phyloP scores from a whole-genome alignment of 306 rosid species.

The Pyrus communis region DNA sequence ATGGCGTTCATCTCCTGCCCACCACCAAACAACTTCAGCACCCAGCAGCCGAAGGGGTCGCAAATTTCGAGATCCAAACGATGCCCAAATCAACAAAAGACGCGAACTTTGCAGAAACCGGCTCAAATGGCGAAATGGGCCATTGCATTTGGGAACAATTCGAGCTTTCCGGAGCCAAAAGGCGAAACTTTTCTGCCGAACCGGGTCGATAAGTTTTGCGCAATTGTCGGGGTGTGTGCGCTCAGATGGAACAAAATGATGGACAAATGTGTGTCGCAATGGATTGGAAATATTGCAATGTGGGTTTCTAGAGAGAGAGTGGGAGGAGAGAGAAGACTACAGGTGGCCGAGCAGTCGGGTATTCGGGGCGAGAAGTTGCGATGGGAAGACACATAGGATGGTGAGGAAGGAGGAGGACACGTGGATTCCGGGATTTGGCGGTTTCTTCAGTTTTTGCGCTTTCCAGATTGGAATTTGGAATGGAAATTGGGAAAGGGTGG shows the following conservation, averaged over 20 bases:
- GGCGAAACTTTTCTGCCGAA: neutral
- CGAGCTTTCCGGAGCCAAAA: neutral
- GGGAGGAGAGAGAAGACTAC: neutral
- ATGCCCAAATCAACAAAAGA: constrained; percentile 11
- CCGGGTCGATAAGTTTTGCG: neutral
- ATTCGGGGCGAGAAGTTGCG: constrained; percentile 6
- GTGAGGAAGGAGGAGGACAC: constrained; percentile 6
- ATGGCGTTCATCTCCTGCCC: constrained; percentile 33
- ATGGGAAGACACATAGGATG: constrained; percentile 22
- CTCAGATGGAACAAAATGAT: neutral
- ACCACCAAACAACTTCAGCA: constrained; percentile 6
- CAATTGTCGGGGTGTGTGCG: neutral
- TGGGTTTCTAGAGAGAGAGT: constrained; percentile 4
- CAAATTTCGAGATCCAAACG: neutral
- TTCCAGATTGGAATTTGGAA: neutral
- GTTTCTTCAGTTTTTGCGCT: neutral
- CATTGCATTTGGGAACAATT: neutral
- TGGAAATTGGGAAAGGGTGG: no score
- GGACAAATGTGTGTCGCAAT: constrained; percentile 13
- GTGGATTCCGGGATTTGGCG: constrained; percentile 6
- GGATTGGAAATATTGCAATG: constrained; percentile 8
- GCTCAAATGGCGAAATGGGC: constrained; percentile 7
- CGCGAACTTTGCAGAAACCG: constrained; percentile 6
- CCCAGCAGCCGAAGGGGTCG: neutral
- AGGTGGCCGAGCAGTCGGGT: constrained; percentile 26